Percentiles rank a stretch among this genome's conserved stretches.
Conservation (phyloP, 441 rosid species). For the Lepidium campestre region DNA sequence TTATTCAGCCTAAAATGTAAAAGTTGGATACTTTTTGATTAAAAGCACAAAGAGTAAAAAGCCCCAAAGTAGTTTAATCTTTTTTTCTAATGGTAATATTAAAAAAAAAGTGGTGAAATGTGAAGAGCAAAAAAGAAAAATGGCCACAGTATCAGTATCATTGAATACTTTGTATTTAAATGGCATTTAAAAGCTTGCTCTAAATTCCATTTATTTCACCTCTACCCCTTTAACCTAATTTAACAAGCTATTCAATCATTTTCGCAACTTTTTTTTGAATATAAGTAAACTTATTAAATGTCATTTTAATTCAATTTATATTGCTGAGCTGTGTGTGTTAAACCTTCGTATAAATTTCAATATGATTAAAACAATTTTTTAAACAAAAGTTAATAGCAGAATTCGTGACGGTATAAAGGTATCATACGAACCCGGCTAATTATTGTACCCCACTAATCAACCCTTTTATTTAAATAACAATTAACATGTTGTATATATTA, state of each 20-base stretch:
- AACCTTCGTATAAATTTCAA: neutral
- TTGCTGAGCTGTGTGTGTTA: neutral
- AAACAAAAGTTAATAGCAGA: no score
- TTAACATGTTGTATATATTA: constrained; percentile 10
- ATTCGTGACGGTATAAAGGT: constrained; percentile 4
- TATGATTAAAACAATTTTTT: neutral
- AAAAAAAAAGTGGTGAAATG: constrained; percentile 7
- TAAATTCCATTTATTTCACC: constrained; percentile 22
- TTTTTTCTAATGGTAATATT: neutral
- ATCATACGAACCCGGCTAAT: constrained; percentile 15
- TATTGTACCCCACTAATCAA: constrained; percentile 27
- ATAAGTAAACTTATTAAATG: no score
- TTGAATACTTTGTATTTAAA: constrained; percentile 13
- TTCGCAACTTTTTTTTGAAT: no score
- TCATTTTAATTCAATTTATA: neutral
- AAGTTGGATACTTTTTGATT: neutral
- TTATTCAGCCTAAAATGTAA: neutral
- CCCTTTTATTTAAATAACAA: neutral
- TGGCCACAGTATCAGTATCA: constrained; percentile 14
- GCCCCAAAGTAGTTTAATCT: neutral
- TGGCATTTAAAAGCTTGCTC: constrained; percentile 14
- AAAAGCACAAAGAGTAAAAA: neutral
- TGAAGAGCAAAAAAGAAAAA: neutral
- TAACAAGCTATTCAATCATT: constrained; percentile 6
- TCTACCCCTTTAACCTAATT: constrained; percentile 22